A percentile compares a stretch with the other conserved stretches of the same genome.
Evolutionary conservation across 2,329 filamentous ascomycete genomes (phyloP).

Genomic region (Aspergillus ibericus): DNA sequence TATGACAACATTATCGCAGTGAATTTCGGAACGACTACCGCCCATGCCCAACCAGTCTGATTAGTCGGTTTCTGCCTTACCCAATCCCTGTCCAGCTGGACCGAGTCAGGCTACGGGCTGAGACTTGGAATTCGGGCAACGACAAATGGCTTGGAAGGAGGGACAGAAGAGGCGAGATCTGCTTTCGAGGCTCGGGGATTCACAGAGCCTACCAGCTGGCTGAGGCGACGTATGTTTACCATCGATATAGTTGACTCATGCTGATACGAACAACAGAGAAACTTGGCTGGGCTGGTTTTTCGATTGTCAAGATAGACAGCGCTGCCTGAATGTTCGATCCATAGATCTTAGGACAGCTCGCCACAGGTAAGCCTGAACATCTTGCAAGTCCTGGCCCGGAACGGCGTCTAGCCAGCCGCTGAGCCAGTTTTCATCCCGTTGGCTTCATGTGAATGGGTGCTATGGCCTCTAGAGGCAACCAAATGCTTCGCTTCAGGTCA

Average conservation of each 20-base stretch:
- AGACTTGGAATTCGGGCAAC: not conserved
- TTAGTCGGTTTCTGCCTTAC: conserved; percentile 11
- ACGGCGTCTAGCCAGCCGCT: conserved; percentile 1
- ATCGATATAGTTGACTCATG: not conserved
- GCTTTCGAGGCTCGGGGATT: not conserved
- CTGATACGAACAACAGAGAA: not conserved
- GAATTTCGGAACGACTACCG: not conserved
- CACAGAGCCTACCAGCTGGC: conserved; percentile 1
- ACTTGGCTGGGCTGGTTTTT: not conserved
- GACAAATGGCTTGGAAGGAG: not conserved
- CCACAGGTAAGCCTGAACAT: not conserved
- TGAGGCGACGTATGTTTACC: not conserved
- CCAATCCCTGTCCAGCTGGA: conserved; percentile 1
- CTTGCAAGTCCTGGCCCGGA: not conserved
- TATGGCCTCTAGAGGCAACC: not conserved
- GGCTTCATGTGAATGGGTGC: conserved; percentile 3
- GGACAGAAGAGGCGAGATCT: conserved; percentile 1
- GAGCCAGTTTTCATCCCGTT: not conserved
- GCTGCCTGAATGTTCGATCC: not conserved
- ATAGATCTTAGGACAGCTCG: not conserved
- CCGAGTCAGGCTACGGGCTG: not conserved
- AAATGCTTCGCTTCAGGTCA: not conserved
- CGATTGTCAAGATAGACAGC: not conserved
- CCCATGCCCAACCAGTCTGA: not conserved
- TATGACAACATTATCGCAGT: conserved; percentile 1